Percentiles rank a stretch among this genome's conserved stretches.
These are phyloP conservation scores for Pseudevernia furfuracea DNA, from an alignment of 495 filamentous ascomycete genomes.

Conservation along the genomic window DNA sequence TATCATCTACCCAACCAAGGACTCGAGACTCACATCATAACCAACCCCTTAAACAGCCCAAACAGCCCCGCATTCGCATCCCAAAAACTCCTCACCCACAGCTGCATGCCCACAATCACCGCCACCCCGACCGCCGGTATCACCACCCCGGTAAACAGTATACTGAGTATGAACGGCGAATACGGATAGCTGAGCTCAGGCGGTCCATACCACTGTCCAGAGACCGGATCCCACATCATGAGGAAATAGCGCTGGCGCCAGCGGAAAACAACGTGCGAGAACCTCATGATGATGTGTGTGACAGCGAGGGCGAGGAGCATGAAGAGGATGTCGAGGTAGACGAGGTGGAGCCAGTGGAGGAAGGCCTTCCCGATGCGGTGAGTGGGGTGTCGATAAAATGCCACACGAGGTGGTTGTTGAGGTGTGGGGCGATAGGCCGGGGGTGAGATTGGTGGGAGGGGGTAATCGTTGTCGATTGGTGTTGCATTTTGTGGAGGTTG, in stretches of 20 bases:
- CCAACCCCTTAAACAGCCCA: conserved; percentile 19
- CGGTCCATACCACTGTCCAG: conserved; percentile 12
- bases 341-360: conserved; percentile 4
- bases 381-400: background rate
- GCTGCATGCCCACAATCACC: conserved; percentile 18
- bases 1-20: background rate
- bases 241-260: background rate
- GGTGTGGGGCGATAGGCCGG: background rate
- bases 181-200: conserved; percentile 12
- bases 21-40: conserved; percentile 16
- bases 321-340: conserved; percentile 8
- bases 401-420: background rate
- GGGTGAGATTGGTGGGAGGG: background rate
- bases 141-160: background rate
- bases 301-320: background rate
- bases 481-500: background rate
- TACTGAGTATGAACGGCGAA: conserved; percentile 1
- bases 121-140: conserved; percentile 7
- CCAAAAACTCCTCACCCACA: conserved; percentile 18
- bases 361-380: background rate
- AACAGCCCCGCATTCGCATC: conserved; percentile 19
- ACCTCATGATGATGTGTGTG: background rate
- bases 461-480: background rate
- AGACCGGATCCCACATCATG: conserved; percentile 9
- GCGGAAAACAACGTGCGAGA: background rate